Conservation (phyloP, 495 filamentous ascomycete genomes). For the Pyrenula massariospora region DNA sequence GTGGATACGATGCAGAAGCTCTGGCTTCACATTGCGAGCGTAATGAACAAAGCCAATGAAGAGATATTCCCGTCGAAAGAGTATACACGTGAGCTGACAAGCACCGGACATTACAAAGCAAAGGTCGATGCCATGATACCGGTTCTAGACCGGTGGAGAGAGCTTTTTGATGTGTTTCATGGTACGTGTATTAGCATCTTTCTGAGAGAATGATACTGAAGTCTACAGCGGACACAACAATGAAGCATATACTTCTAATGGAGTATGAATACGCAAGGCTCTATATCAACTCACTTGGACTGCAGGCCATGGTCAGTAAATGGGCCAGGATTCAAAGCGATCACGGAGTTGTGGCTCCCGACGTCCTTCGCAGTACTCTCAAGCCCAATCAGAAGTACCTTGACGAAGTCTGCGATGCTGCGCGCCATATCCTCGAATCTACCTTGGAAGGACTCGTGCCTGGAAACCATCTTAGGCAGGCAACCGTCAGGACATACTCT, state of each 20-base stretch:
- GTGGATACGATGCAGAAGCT: conserved; percentile 63
- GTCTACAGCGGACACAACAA: conserved; percentile 52
- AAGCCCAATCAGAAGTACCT: conserved; percentile 62
- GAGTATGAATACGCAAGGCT: conserved; percentile 81
- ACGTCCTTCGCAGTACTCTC: conserved; percentile 44
- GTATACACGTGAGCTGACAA: conserved; percentile 75
- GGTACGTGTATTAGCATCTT: background rate
- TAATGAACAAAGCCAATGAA: conserved; percentile 82
- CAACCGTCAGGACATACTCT: conserved; percentile 87
- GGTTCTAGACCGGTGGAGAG: conserved; percentile 61
- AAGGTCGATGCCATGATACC: conserved; percentile 73
- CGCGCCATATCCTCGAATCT: conserved; percentile 67
- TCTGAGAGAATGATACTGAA: conserved; percentile 3
- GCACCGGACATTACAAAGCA: conserved; percentile 67
- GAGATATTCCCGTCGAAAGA: conserved; percentile 71
- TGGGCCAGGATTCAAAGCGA: conserved; percentile 19
- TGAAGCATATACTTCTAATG: conserved; percentile 75
- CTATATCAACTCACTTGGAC: conserved; percentile 83
- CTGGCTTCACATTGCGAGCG: conserved; percentile 81
- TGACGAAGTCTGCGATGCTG: conserved; percentile 76
- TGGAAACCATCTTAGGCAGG: conserved; percentile 76
- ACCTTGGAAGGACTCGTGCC: conserved; percentile 79
- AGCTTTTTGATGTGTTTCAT: conserved; percentile 41
- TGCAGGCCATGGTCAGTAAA: conserved; percentile 65
- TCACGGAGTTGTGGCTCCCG: conserved; percentile 22